Evolutionary conservation across 169 alveolate species (phyloP).

Genomic region (Cryptosporidium ubiquitum): DNA sequence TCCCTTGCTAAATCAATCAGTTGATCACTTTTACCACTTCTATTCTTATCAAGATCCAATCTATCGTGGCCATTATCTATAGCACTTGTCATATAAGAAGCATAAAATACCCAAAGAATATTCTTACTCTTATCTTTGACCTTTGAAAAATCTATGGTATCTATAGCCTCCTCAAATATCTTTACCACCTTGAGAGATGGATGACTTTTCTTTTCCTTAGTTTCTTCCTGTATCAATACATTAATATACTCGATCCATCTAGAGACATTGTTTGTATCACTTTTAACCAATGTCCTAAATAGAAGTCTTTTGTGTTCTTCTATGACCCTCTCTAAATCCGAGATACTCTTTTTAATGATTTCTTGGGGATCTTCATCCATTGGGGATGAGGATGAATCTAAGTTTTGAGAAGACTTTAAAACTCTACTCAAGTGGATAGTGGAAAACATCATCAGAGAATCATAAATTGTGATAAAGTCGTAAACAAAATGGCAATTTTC

Average conservation of each 20-base stretch:
- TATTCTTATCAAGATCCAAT: not conserved
- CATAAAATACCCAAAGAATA: slow-evolving; percentile 62
- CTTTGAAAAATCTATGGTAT: not conserved
- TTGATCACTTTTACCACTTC: not conserved
- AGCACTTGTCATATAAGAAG: slow-evolving; percentile 26
- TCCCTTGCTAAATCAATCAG: slow-evolving; percentile 52
- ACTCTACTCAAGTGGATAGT: slow-evolving; percentile 8
- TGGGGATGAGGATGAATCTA: not conserved
- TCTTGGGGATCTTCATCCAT: not conserved
- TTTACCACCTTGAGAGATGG: slow-evolving; percentile 49
- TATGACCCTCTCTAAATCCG: slow-evolving; percentile 13
- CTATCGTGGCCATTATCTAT: slow-evolving; percentile 44
- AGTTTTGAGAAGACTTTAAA: not conserved
- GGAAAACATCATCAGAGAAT: slow-evolving; percentile 67
- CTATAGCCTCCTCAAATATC: slow-evolving; percentile 46
- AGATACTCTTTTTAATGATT: not conserved
- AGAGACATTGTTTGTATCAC: slow-evolving; percentile 43
- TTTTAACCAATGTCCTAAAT: slow-evolving; percentile 3
- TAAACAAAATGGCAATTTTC: slow-evolving; percentile 14
- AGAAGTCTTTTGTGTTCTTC: slow-evolving; percentile 9
- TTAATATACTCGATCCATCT: slow-evolving; percentile 67
- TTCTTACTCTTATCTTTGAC: slow-evolving; percentile 42
- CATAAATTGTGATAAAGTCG: slow-evolving; percentile 49
- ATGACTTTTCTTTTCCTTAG: not conserved
- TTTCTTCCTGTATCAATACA: slow-evolving; percentile 12